Conservation (phyloP, 129 eudicot species). For the Helichrysum umbraculigerum region DNA sequence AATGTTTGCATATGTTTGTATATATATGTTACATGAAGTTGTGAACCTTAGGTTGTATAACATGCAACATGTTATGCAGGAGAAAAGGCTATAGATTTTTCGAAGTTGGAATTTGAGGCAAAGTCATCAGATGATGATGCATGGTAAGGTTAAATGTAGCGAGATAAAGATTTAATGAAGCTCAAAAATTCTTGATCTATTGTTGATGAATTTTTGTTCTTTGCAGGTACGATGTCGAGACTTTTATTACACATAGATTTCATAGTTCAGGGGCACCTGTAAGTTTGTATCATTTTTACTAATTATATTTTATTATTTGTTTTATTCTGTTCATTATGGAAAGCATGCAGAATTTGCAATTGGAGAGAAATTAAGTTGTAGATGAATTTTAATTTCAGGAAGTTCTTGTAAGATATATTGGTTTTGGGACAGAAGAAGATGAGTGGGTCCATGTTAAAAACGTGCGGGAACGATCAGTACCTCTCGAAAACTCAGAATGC, state of each 20-base stretch:
- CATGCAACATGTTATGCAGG: conserved; percentile 35
- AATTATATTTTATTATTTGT: not conserved
- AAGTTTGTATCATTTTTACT: conserved; percentile 18
- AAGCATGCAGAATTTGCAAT: not conserved
- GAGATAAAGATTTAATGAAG: not conserved
- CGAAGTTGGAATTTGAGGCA: conserved; percentile 80
- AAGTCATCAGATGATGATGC: conserved; percentile 87
- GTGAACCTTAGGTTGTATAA: not conserved
- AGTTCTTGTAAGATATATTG: conserved; percentile 45
- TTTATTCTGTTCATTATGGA: not conserved
- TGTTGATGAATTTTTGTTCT: conserved; percentile 3
- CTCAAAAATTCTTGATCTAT: not conserved
- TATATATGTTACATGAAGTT: not conserved
- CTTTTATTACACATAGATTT: conserved; percentile 36
- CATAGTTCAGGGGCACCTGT: conserved; percentile 31
- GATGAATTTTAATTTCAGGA: conserved; percentile 25
- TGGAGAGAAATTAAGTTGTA: conserved; percentile 6
- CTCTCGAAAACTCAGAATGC: conserved; percentile 79
- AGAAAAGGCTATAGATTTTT: conserved; percentile 45
- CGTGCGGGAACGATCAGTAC: conserved; percentile 71
- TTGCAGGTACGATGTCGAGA: conserved; percentile 39
- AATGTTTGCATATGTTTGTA: not conserved
- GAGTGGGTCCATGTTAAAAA: conserved; percentile 76
- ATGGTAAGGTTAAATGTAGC: conserved; percentile 55
- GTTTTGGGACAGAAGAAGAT: conserved; percentile 57